Evolutionary conservation across 176 grass and related monocot species (phyloP), one percentile per base, ranked within the genome.

Genomic region (Saccharum spontaneum): DNA sequence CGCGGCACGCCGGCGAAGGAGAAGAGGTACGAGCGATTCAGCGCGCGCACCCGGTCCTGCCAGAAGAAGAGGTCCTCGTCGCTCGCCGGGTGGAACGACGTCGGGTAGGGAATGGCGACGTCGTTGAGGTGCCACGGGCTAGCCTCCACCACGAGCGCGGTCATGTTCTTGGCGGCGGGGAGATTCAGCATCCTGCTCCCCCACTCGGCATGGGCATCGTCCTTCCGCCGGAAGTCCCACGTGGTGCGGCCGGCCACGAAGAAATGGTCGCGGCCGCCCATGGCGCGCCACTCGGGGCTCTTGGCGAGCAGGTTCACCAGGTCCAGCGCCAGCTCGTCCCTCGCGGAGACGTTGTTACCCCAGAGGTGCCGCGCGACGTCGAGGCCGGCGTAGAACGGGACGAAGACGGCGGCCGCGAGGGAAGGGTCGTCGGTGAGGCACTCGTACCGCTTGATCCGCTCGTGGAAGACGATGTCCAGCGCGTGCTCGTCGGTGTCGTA

Each of bases 351-450:
- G 78, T 88, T 78, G 70, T 73, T 38, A 0, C 87, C 86, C 93
- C 93, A 94, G 80, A 98, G 93, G 83, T 92, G 88, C 0, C 93
- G 78, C 20, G 76, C 83, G 18, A 91, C 87, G 76, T 98, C 91
- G 10, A 98, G 80, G 28, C 93, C 89, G 43, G 87, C 96, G 89
- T 94, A 98, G 85, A 92, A 95, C 11, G 96, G 91, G 59, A 98
- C 89, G 64, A 89, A 98, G 34, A 95, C 39, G 26, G 96, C 93
- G 34, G 90, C 86, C 0, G 93, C 93, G 10, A 83, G 73, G 8
- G 91, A 89, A 1, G 96, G 83, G 28, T 98, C 90, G 40, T 84
- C 69, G 62, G 93, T 98, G 64, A 98, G 90, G 87, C 96, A 98
- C n/a, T 95, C 93, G 62, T 98, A 94, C 75, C 86, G 89, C 41